Percentiles rank a stretch among this genome's conserved stretches.
These are phyloP conservation scores for Ustilago hordei DNA, from an alignment of 1,284 basidiomycete species.

Conservation along the genomic window DNA sequence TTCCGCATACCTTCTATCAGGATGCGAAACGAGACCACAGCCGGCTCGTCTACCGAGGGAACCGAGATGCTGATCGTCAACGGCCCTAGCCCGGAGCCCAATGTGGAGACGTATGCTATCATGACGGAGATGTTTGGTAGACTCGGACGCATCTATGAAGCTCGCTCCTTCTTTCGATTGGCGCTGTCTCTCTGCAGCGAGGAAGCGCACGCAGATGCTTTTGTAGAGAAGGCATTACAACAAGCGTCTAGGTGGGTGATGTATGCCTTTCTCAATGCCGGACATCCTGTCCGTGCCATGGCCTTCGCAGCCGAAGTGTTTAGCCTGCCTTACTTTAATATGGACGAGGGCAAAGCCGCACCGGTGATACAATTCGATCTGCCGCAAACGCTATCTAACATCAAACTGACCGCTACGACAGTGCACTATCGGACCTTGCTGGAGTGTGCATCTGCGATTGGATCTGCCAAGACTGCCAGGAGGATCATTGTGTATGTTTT, in stretches of 20 bases:
- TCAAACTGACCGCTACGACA: slow-evolving; percentile 14
- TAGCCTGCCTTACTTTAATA: slow-evolving; percentile 32
- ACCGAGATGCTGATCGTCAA: slow-evolving; percentile 9
- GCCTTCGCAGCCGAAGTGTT: slow-evolving; percentile 31
- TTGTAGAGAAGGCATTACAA: slow-evolving; percentile 12
- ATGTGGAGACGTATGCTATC: slow-evolving; percentile 24
- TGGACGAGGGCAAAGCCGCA: slow-evolving; percentile 4
- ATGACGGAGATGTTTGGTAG: slow-evolving; percentile 28
- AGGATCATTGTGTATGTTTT: slow-evolving; percentile 35
- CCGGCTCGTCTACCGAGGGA: too few relatives aligned
- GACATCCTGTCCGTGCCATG: slow-evolving; percentile 30
- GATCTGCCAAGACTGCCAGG: slow-evolving; percentile 20
- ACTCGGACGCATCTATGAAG: slow-evolving; percentile 19
- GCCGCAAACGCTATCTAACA: not conserved
- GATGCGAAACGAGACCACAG: not conserved
- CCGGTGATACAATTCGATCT: slow-evolving; percentile 15
- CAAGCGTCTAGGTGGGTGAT: slow-evolving; percentile 23
- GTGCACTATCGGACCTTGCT: slow-evolving; percentile 39
- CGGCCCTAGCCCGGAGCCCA: slow-evolving; percentile 27
- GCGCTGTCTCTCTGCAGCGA: not conserved
- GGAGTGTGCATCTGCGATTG: slow-evolving; percentile 30
- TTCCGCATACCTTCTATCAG: slow-evolving; percentile 32
- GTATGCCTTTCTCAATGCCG: slow-evolving; percentile 22
- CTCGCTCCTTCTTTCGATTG: slow-evolving; percentile 22
- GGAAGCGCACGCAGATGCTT: not conserved